Base-by-base conservation (phyloP, 2,329 filamentous ascomycete genomes). In the Bipolaris oryzae region DNA sequence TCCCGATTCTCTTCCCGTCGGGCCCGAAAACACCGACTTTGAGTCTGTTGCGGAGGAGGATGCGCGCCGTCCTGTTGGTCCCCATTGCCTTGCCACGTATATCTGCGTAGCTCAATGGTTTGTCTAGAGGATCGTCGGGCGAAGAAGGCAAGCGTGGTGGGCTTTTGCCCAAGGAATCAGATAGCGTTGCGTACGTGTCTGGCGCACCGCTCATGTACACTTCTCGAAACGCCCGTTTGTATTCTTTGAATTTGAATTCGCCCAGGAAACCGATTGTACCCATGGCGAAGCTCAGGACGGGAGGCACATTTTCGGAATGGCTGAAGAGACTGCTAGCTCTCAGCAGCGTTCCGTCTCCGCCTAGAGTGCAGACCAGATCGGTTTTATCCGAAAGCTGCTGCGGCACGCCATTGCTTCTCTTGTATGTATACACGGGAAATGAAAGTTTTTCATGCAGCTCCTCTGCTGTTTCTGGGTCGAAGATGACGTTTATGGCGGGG, bases 211-310 rank as follows among this genome's bases (percentile, higher is more conserved):
- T 89, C 90, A 96, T 96, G 78, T 96, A 97, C 50, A 95, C 91
- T 73, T 97, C 91, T 46, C 92, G 83, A 79, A 96, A 96, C 0
- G 95, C 95, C 46, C 91, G 85, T 77, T 96, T 96, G 79, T 96
- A 91, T 69, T 98, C 93, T 6, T 83, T 82, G 73, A 98, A 98
- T 69, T 95, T 96, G 93, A 94, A 99, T 77, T 98, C 94, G 15
- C 94, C 93, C 7, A 99, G 79, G 66, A 99, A 99, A 0, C 95
- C 95, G 0, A 99, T 80, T 0, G 94, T 96, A 5, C 95, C 95
- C 91, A 99, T 97, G 73, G 92, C 96, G 73, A 99, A 99, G 1
- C 91, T 92, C 7, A 99, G 81, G 33, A 99, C 90, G 0, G 95
- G 95, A 0, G 95, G 95, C 0, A 99, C 94, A 41, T 87, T 87